phyloP scores from a whole-genome alignment of 169 alveolate species.

The Eimeria mitis region DNA sequence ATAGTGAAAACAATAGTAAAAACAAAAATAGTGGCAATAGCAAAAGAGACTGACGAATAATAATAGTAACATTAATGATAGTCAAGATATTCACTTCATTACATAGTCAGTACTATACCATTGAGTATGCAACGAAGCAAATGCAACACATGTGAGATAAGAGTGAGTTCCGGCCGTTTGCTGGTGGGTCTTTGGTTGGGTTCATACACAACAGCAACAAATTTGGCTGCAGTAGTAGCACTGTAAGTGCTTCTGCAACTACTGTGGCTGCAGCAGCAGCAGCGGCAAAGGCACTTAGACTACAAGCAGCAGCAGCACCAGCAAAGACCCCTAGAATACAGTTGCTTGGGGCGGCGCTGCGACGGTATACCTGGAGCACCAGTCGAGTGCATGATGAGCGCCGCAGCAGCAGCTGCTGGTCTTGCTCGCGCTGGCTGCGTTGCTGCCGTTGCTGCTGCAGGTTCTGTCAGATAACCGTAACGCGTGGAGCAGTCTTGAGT shows the following conservation, averaged over 20 bases:
- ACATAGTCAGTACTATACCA: no score
- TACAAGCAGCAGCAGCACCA: no score
- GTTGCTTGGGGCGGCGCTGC: neutral
- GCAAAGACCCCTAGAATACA: no score
- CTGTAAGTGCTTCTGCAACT: neutral
- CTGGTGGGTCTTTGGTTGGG: neutral
- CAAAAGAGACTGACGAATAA: no score
- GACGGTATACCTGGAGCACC: conserved; percentile 6
- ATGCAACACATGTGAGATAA: neutral
- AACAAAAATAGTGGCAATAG: neutral
- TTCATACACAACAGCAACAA: neutral
- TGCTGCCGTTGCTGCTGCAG: neutral
- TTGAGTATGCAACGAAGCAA: no score
- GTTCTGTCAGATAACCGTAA: neutral
- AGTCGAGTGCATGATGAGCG: neutral
- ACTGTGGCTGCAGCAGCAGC: no score
- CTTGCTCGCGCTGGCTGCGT: neutral
- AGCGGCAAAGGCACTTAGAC: no score
- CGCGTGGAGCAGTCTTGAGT: neutral
- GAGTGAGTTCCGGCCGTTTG: neutral
- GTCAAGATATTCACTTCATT: no score
- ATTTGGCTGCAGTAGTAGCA: neutral
- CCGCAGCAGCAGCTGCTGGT: neutral
- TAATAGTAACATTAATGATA: no score
- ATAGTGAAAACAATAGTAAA: neutral